Evolutionary conservation across 495 filamentous ascomycete genomes (phyloP).

Genomic region (Aspergillus nanangensis): DNA sequence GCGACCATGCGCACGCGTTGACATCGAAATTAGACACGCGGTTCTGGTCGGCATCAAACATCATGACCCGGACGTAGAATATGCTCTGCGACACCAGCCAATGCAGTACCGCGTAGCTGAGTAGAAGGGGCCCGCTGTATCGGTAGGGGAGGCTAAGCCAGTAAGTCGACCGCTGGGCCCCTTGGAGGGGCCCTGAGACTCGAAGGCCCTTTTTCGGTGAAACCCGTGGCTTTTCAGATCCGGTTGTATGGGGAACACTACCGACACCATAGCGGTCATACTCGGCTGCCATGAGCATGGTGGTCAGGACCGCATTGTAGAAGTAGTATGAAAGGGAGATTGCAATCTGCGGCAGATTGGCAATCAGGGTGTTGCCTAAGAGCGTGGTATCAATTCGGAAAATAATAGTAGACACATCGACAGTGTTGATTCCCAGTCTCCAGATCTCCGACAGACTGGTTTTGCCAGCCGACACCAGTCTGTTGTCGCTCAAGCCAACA

Average conservation of each 20-base stretch:
- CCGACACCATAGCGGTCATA: constrained; percentile 14
- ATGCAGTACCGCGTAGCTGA: constrained; percentile 21
- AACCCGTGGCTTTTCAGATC: not conserved
- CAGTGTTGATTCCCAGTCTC: too few species aligned
- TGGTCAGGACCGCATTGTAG: constrained; percentile 28
- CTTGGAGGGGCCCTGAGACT: constrained; percentile 25
- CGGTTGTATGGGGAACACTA: not conserved
- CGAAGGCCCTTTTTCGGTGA: constrained; percentile 29
- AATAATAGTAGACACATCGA: not conserved
- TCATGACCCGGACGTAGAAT: constrained; percentile 16
- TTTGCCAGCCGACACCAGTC: too few species aligned
- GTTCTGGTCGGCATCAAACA: not conserved
- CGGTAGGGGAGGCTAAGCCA: constrained; percentile 36
- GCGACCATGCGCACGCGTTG: constrained; percentile 19
- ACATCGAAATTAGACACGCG: not conserved
- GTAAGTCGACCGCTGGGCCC: constrained; percentile 32
- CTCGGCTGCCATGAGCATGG: constrained; percentile 29
- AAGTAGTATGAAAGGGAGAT: constrained; percentile 33
- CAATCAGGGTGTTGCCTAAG: constrained; percentile 21
- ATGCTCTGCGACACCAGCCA: constrained; percentile 38
- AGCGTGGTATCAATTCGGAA: not conserved
- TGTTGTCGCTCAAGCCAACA: too few species aligned
- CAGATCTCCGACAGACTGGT: too few species aligned
- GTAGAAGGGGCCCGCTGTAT: constrained; percentile 30
- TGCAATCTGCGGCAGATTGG: constrained; percentile 36